Base-by-base conservation (phyloP, 1,284 basidiomycete species). In the Sanghuangporus weigelae region DNA sequence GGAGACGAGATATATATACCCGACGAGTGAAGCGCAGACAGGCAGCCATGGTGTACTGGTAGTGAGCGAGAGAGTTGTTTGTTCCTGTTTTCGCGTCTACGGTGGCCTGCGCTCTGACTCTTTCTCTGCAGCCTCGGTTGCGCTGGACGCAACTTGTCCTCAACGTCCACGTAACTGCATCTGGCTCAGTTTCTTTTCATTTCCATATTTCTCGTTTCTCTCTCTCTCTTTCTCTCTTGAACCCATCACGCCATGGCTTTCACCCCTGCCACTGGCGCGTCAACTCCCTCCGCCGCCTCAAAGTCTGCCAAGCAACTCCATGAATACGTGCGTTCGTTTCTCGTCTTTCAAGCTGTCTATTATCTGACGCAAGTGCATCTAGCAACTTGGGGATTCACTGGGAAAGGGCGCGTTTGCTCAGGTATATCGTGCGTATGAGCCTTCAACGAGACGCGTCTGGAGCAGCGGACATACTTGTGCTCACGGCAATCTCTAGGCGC, bases 351-450 rank as follows among this genome's bases (percentile, higher is more conserved):
- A 48, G 4, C 31, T 31, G 3, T 2, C 26, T 42, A 12, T 35
- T 31, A 31, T 11, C 38, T 65, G 39, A 57, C 44, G 12, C 35
- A 39, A 16, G 40, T 19, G 3, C 12, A 39, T 58, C 48, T 68
- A 96, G 91, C 93, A 95, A 93, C 84, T 98, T 51, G 95, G 95
- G 36, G 95, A 98, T 74, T 93, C 90, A 55, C 83, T 98, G 12
- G 95, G 95, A 49, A 94, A 95, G 75, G 95, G 95, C 69, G 95
- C 95, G 62, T 96, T 95, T 71, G 95, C 93, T 12, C 92, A 95
- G 73, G 95, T 98, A 67, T 98, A 95, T 75, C 90, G 94, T 89
- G 81, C 77, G 85, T 84, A 44, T 54, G 48, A 36, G 51, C 44
- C 48, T 58, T 23, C 31, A 26, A 56, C 53, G 26, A 26, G 19